phyloP scores from a whole-genome alignment of 2,329 filamentous ascomycete species.

The Meredithiella fracta region DNA sequence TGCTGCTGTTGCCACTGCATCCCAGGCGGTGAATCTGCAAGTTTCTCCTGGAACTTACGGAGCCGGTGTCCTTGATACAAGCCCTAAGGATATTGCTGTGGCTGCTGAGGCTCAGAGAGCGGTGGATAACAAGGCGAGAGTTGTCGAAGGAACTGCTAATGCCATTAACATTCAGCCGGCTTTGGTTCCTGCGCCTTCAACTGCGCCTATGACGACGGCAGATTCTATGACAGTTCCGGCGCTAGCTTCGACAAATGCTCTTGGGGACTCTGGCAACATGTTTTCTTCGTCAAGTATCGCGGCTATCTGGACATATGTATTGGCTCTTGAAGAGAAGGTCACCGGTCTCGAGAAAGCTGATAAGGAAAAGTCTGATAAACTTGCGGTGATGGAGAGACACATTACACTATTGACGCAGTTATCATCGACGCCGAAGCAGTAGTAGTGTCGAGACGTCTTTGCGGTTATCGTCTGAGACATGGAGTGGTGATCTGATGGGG shows the following conservation, averaged over 20 bases:
- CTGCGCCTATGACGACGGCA: too few relatives aligned
- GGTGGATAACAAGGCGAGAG: constrained; percentile 12
- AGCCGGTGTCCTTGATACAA: constrained; percentile 64
- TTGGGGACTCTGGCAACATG: constrained; percentile 30
- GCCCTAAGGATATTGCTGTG: constrained; percentile 60
- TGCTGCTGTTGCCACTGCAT: constrained; percentile 25
- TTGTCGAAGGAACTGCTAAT: constrained; percentile 20
- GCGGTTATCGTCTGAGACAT: too few relatives aligned
- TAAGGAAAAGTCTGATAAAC: constrained; percentile 23
- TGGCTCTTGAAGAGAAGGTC: constrained; percentile 48
- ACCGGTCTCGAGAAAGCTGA: constrained; percentile 29
- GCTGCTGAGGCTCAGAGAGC: constrained; percentile 18
- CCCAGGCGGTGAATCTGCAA: background rate
- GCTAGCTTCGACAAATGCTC: too few relatives aligned
- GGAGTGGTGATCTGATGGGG: too few relatives aligned
- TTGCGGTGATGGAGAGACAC: constrained; percentile 22
- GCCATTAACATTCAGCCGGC: background rate
- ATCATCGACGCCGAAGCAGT: too few relatives aligned
- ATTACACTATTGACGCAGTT: constrained; percentile 16
- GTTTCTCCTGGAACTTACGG: constrained; percentile 38
- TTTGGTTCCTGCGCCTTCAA: too few relatives aligned
- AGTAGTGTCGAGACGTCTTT: too few relatives aligned
- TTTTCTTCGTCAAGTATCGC: constrained; percentile 40
- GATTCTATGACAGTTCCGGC: too few relatives aligned
- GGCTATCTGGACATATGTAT: constrained; percentile 56